These are phyloP conservation scores for Combretum micranthum DNA, from an alignment of 345 rosid species.

Conservation along the genomic window DNA sequence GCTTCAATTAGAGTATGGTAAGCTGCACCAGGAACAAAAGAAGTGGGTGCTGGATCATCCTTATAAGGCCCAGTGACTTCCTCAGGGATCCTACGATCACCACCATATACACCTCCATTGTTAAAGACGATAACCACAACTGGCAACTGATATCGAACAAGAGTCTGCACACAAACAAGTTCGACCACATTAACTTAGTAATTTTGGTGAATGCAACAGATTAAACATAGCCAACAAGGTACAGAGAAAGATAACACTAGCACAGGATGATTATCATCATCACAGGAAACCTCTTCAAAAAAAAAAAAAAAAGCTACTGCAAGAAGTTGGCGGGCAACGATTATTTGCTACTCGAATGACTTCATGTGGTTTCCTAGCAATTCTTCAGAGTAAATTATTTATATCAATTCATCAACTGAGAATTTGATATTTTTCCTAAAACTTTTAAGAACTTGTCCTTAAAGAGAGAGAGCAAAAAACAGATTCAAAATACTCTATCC, in stretches of 20 bases:
- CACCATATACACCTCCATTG: conserved; percentile 97
- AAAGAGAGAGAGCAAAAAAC: too few relatives aligned
- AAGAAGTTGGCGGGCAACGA: too few relatives aligned
- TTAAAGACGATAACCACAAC: conserved; percentile 91
- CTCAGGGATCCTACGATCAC: conserved; percentile 82
- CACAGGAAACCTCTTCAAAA: neutral
- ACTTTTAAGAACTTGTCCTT: too few relatives aligned
- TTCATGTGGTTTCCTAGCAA: too few relatives aligned
- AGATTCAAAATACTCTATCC: too few relatives aligned
- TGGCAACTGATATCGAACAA: conserved; percentile 83
- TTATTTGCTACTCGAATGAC: too few relatives aligned
- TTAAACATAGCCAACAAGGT: neutral
- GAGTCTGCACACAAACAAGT: conserved; percentile 50
- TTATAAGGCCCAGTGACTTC: conserved; percentile 73
- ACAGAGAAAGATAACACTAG: too few relatives aligned
- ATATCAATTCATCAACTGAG: too few relatives aligned
- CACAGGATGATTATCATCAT: too few relatives aligned
- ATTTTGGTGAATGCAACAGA: neutral
- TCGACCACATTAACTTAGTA: neutral
- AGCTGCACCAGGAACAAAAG: conserved; percentile 84
- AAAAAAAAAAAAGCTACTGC: too few relatives aligned
- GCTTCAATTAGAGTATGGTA: conserved; percentile 81
- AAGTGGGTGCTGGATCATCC: conserved; percentile 97
- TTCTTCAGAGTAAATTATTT: too few relatives aligned
- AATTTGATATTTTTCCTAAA: too few relatives aligned